These are phyloP conservation scores for Diplocarpon rosae DNA, from an alignment of 2,329 filamentous ascomycete species.

Conservation along the genomic window DNA sequence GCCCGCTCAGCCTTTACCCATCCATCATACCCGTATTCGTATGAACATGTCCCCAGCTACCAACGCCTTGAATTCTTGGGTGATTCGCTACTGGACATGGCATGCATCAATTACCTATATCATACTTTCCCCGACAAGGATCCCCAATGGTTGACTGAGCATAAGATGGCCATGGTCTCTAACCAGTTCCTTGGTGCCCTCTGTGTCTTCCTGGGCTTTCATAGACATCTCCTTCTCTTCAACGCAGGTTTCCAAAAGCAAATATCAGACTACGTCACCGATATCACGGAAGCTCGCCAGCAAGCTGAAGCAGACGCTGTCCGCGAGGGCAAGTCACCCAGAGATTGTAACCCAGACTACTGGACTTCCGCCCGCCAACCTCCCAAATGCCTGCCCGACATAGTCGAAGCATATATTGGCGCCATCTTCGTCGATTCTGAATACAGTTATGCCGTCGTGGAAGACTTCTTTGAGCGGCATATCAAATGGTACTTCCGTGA, in stretches of 20 bases:
- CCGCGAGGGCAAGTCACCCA: constrained; percentile 26
- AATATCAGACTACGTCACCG: constrained; percentile 43
- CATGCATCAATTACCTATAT: constrained; percentile 73
- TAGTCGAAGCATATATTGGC: constrained; percentile 80
- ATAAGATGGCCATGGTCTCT: constrained; percentile 99
- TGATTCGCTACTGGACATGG: constrained; percentile 80
- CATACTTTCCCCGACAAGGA: constrained; percentile 65
- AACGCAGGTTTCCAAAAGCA: constrained; percentile 33
- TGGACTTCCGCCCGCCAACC: constrained; percentile 55
- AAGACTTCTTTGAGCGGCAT: constrained; percentile 64
- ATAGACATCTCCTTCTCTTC: constrained; percentile 57
- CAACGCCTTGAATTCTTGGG: constrained; percentile 89
- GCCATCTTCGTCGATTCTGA: constrained; percentile 83
- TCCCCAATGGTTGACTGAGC: constrained; percentile 94
- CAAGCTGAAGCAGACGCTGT: constrained; percentile 27
- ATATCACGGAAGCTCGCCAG: constrained; percentile 43
- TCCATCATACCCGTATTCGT: constrained; percentile 65
- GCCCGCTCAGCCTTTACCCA: constrained; percentile 81
- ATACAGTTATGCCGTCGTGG: constrained; percentile 65
- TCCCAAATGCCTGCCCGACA: constrained; percentile 70
- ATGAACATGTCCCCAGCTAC: constrained; percentile 75
- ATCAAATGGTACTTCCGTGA: constrained; percentile 72
- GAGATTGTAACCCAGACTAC: constrained; percentile 47
- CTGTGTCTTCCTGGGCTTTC: constrained; percentile 66
- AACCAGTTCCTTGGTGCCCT: constrained; percentile 87